These are phyloP conservation scores for Sonneratia caseolaris DNA, from an alignment of 345 rosid genomes.

Conservation along the genomic window DNA sequence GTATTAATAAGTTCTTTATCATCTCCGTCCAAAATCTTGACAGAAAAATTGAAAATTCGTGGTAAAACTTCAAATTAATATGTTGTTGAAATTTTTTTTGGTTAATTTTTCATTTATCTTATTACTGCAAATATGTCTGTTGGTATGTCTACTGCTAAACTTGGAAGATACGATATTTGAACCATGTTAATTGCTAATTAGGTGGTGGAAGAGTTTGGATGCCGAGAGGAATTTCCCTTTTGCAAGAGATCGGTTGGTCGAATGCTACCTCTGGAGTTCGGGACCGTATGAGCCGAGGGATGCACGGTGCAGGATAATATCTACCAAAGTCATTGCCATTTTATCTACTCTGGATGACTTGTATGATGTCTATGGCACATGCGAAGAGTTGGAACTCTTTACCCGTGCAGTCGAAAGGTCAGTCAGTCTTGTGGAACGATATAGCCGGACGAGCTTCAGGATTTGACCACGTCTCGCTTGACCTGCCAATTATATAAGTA, in stretches of 20 bases:
- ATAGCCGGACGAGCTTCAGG: no score
- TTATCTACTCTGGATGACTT: neutral
- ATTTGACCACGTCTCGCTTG: neutral
- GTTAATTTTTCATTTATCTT: no score
- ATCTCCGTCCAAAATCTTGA: no score
- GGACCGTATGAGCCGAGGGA: neutral
- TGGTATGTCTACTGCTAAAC: no score
- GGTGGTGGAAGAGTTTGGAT: constrained; percentile 13
- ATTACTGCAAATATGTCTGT: no score
- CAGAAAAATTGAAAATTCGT: no score
- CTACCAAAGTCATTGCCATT: neutral
- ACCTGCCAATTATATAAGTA: neutral
- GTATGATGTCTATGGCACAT: constrained; percentile 2
- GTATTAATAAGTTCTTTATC: no score
- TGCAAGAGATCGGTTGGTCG: constrained; percentile 10
- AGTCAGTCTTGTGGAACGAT: neutral
- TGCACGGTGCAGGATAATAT: neutral
- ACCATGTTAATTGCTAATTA: neutral
- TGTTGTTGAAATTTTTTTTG: no score
- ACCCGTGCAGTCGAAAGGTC: constrained; percentile 3
- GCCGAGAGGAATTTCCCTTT: constrained; percentile 3
- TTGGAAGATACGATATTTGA: no score
- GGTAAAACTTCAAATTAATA: no score
- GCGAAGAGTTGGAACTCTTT: constrained; percentile 4
- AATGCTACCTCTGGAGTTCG: neutral